Conservation (phyloP, 208 protist genomes). For the Eutreptiella sp. region DNA sequence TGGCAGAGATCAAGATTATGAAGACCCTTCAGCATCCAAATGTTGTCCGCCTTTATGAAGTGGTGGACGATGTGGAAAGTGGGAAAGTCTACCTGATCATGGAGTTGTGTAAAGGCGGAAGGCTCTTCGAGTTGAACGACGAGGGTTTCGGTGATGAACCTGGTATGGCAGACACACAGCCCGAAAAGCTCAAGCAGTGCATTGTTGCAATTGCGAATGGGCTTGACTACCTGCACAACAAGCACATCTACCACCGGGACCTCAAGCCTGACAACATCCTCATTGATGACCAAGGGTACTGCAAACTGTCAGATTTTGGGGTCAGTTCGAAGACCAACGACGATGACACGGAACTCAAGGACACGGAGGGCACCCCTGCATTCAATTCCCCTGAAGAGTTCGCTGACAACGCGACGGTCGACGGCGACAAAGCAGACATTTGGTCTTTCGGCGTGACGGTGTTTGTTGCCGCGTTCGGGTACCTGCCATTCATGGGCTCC, state of each 20-base stretch:
- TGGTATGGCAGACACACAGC: too few species aligned
- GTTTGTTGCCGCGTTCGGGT: slow-evolving; percentile 61
- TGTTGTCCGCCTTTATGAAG: slow-evolving; percentile 80
- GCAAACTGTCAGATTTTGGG: slow-evolving; percentile 78
- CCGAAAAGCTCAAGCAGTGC: slow-evolving; percentile 19
- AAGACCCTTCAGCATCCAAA: slow-evolving; percentile 78
- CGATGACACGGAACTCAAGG: slow-evolving; percentile 26
- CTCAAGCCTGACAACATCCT: slow-evolving; percentile 42
- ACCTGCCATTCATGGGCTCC: slow-evolving; percentile 47
- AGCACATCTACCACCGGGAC: slow-evolving; percentile 25
- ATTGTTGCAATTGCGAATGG: background rate
- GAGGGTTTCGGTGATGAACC: too few species aligned
- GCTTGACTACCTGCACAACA: slow-evolving; percentile 23
- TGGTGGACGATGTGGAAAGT: slow-evolving; percentile 55
- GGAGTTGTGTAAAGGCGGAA: slow-evolving; percentile 52
- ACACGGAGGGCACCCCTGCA: slow-evolving; percentile 58
- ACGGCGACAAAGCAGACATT: slow-evolving; percentile 67
- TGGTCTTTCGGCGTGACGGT: slow-evolving; percentile 81
- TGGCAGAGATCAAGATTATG: slow-evolving; percentile 83
- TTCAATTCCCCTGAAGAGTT: slow-evolving; percentile 68
- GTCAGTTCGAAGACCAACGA: slow-evolving; percentile 53
- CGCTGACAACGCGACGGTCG: slow-evolving; percentile 41
- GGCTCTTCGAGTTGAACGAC: background rate
- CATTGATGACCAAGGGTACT: slow-evolving; percentile 50
- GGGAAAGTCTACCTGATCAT: slow-evolving; percentile 79